phyloP scores from a whole-genome alignment of 2,329 filamentous ascomycete species.

The Emydomyces testavorans region DNA sequence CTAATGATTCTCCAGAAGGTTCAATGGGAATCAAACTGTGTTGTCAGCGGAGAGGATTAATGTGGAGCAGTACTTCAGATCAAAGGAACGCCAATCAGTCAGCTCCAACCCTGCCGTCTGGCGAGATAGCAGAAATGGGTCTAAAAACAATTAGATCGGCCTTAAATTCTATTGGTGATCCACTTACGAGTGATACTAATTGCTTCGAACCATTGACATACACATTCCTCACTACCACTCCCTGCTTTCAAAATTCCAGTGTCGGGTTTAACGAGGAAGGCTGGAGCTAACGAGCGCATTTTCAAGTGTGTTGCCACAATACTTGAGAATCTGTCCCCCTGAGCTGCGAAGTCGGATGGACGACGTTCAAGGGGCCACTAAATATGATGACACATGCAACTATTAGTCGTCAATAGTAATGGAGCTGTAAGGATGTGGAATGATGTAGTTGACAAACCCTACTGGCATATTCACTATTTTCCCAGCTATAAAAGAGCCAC shows the following conservation, averaged over 20 bases:
- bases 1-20: no score
- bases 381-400: not conserved
- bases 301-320: conserved; percentile 48
- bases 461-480: conserved; percentile 28
- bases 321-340: conserved; percentile 48
- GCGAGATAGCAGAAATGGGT: conserved; percentile 31
- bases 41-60: conserved; percentile 11
- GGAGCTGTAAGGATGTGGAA: not conserved
- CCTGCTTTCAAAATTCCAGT: conserved; percentile 30
- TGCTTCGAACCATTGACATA: conserved; percentile 33
- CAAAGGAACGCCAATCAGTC: conserved; percentile 32
- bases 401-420: not conserved
- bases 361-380: conserved; percentile 46
- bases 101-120: conserved; percentile 30
- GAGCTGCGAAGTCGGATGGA: conserved; percentile 42
- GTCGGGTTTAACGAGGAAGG: conserved; percentile 29
- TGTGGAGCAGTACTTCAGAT: conserved; percentile 29
- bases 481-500: conserved; percentile 47
- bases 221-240: conserved; percentile 31
- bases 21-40: not conserved
- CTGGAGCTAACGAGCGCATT: conserved; percentile 42
- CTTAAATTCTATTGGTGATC: not conserved
- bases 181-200: conserved; percentile 33
- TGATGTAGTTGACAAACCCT: not conserved
- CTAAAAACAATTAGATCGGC: conserved; percentile 17